Evolutionary conservation across 805 yeast species (phyloP), one percentile per base, ranked within the genome.

Genomic region (Ogataea methylovora): DNA sequence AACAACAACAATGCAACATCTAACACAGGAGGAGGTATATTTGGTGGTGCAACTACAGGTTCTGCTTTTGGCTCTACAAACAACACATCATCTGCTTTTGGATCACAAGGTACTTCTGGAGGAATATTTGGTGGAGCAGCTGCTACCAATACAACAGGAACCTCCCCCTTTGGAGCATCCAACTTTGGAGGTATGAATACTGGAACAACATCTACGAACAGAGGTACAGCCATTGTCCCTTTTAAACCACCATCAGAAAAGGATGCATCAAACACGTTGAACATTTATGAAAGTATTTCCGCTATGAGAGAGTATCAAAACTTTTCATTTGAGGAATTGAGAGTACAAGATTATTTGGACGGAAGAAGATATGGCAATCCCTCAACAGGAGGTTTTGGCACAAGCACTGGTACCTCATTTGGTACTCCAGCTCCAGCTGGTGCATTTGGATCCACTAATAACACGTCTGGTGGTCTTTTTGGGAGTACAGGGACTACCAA

Each of bases 241-340:
- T 88, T 78, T 53, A 66, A 75, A 33, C 71, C 87, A 8, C 68
- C 58, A 43, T 65, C 69, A 24, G 97, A 90, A 54, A 83, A 81
- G 48, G 97, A 88, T 50, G 42, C 62, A 8, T 64, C 77, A 10
- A 71, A 76, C 22, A 25, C 25, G 5, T 3, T 9, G 5, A 63
- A 67, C 15, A 60, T 67, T 32, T 88, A 67, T 60, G 85, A 90
- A 57, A 76, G 76, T 46, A 81, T 92, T 41, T 65, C 84, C 9
- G 73, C 84, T 29, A 88, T 92, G 97, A 95, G 94, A 5, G 95
- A 86, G 56, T 92, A 90, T 54, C 71, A 71, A 46, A 77, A 78
- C 46, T 84, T 58, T 48, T 84, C 95, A 0, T 73, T 79, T 50
- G 97, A 87, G 56, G 98, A 92, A 54, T 71, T 92, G 57, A 73